Conservation (phyloP, 371 early-diverging fungal species). For the Coemansia sp. region DNA sequence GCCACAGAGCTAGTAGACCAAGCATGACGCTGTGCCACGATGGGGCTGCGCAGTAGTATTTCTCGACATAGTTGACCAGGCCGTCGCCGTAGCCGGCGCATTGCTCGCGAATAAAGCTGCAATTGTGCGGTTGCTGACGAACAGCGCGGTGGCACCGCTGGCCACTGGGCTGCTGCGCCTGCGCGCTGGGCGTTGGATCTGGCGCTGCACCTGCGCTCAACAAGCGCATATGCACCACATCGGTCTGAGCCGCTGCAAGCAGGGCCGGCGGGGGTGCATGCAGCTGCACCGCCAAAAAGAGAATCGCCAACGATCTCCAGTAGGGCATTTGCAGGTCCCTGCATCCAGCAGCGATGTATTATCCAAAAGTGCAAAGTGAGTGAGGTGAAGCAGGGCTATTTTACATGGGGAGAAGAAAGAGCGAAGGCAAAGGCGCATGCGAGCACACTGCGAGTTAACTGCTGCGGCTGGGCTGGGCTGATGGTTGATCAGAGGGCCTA, state of each 20-base stretch:
- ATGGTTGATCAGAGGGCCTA: neutral
- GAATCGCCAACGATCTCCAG: conserved; percentile 4
- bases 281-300: conserved; percentile 3
- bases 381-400: neutral
- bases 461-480: neutral
- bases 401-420: neutral
- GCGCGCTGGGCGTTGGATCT: neutral
- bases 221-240: neutral
- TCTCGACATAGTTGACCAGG: conserved; percentile 34
- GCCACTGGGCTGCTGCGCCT: neutral
- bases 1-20: conserved; percentile 28
- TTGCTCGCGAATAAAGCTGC: conserved; percentile 32
- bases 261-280: conserved; percentile 4
- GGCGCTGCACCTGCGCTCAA: neutral
- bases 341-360: conserved; percentile 3
- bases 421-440: neutral
- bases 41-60: conserved; percentile 38
- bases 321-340: conserved; percentile 5
- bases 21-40: conserved; percentile 15
- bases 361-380: neutral
- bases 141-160: conserved; percentile 15
- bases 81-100: conserved; percentile 44
- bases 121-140: conserved; percentile 17
- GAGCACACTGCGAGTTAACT: neutral
- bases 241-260: neutral